Evolutionary conservation across 2,329 filamentous ascomycete genomes (phyloP), one percentile per base, ranked within the genome.

Genomic region (Colletotrichum abscissum): DNA sequence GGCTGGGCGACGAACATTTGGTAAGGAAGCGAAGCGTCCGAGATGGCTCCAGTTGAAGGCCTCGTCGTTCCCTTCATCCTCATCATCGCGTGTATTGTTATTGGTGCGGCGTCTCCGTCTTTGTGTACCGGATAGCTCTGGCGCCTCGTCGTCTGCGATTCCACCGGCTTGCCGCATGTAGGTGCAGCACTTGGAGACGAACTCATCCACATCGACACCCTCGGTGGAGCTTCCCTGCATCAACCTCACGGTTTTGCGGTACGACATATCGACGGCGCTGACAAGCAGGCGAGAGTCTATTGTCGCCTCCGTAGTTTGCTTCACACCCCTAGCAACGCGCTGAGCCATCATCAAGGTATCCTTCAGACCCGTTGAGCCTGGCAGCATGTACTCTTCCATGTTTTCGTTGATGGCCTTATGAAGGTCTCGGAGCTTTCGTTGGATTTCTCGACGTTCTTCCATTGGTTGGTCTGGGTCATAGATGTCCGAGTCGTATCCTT

Each of bases 211-310:
- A 78, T 98, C 95, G 26, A 99, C 85, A 8, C 95, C 94, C 63
- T 93, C 91, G 3, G 91, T 90, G 2, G 89, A 85, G 77, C 93
- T 92, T 7, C 95, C 95, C 35, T 94, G 87, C 1, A 93, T 91
- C 30, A 97, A 87, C 64, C 92, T 91, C 56, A 92, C 87, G 0
- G 94, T 92, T 80, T 95, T 95, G 77, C 94, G 94, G 78, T 93
- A 92, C 0, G 93, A 92, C 5, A 97, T 83, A 75, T 98, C 95
- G 5, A 94, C 94, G 1, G 94, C 92, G 75, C 89, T 92, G 62
- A 98, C 93, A 4, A 98, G 88, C 30, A 97, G 87, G n/a, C 94
- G 91, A 0, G 96, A 95, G 80, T 99, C 97, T 74, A 97, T 92
- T 1, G 93, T 94, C 1, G 97, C 97, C 81, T 98, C 97, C 2